These are phyloP conservation scores for Alternaria consortialis DNA, from an alignment of 2,329 filamentous ascomycete species.

Conservation along the genomic window DNA sequence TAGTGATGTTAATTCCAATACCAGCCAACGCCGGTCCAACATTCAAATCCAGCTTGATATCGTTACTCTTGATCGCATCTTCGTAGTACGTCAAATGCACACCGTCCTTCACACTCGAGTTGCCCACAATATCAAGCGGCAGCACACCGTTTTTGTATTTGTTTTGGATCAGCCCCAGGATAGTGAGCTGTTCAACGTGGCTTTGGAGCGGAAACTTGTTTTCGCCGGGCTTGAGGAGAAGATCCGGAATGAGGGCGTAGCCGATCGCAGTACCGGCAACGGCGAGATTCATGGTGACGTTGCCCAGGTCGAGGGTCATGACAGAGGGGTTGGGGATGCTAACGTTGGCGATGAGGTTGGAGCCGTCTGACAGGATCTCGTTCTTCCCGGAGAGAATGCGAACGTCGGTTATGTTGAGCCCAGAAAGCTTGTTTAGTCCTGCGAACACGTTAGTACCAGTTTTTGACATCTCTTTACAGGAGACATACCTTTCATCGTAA, in stretches of 20 bases:
- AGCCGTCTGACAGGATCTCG: conserved; percentile 52
- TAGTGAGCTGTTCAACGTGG: conserved; percentile 60
- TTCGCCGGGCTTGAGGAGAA: conserved; percentile 66
- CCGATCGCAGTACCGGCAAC: conserved; percentile 64
- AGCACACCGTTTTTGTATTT: conserved; percentile 66
- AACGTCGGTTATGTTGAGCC: conserved; percentile 62
- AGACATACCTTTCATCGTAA: conserved; percentile 64
- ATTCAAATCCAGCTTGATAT: conserved; percentile 63
- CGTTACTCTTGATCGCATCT: conserved; percentile 62
- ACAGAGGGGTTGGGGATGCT: conserved; percentile 71
- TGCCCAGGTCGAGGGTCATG: conserved; percentile 73
- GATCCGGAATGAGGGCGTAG: conserved; percentile 65
- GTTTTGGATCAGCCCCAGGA: conserved; percentile 56
- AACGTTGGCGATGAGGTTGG: conserved; percentile 69
- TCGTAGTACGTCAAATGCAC: conserved; percentile 65
- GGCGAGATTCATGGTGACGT: conserved; percentile 68
- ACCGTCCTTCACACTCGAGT: conserved; percentile 61
- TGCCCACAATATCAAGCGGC: conserved; percentile 64
- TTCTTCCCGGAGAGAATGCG: conserved; percentile 56
- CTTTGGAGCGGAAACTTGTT: conserved; percentile 66
- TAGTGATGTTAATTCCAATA: conserved; percentile 40
- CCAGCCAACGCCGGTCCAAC: conserved; percentile 38
- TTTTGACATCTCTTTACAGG: neutral
- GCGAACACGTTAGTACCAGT: neutral
- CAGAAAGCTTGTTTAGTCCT: conserved; percentile 67